These are phyloP conservation scores for Talaromyces sp. DNA, from an alignment of 2,329 filamentous ascomycete species.

Conservation along the genomic window DNA sequence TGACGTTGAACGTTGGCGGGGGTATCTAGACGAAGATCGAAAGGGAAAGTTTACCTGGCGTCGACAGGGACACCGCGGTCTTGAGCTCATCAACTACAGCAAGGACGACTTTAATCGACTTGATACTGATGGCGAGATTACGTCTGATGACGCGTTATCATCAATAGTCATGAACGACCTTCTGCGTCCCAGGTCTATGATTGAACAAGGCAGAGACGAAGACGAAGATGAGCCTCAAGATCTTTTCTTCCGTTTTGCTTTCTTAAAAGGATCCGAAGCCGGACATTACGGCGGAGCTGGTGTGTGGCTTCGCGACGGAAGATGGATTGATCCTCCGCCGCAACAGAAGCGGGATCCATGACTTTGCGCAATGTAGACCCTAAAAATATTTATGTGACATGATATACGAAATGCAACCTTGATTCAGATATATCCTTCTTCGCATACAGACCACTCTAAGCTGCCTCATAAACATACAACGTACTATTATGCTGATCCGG, in stretches of 20 bases:
- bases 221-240: conserved; percentile 35
- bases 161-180: background rate
- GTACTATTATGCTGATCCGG: conserved; percentile 49
- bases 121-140: background rate
- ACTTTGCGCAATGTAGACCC: background rate
- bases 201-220: conserved; percentile 19
- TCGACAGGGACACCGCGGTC: conserved; percentile 38
- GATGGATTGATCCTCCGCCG: conserved; percentile 30
- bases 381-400: background rate
- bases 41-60: conserved; percentile 51
- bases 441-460: background rate
- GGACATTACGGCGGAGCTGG: conserved; percentile 39
- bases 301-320: conserved; percentile 39
- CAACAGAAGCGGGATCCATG: conserved; percentile 16
- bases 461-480: conserved; percentile 48
- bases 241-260: conserved; percentile 48
- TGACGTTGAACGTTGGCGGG: conserved; percentile 59
- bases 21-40: conserved; percentile 51
- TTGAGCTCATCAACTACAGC: conserved; percentile 30
- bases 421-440: background rate
- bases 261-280: conserved; percentile 40
- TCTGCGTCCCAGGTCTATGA: conserved; percentile 14
- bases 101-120: background rate
- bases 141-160: background rate
- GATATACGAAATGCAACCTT: background rate